phyloP scores from a whole-genome alignment of 1,284 basidiomycete species.

The Sporisorium iseilematis-ciliati region DNA sequence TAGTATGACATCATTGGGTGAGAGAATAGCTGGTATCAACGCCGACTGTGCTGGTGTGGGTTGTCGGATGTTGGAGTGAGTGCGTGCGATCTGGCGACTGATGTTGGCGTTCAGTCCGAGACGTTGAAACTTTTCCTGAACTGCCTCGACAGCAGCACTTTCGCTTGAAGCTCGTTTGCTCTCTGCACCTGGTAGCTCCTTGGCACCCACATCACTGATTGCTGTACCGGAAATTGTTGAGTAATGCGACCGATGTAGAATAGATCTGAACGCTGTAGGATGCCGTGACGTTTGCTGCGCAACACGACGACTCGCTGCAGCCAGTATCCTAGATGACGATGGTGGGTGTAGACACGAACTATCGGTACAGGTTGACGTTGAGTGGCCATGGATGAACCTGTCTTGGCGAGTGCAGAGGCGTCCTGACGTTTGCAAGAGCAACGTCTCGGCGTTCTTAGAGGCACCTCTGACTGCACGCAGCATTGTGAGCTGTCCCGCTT shows the following conservation, averaged over 20 bases:
- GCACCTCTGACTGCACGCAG: conserved; percentile 24
- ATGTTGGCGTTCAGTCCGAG: conserved; percentile 55
- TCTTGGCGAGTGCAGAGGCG: not conserved
- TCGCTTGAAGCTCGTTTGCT: not conserved
- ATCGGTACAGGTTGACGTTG: not conserved
- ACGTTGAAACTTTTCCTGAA: conserved; percentile 36
- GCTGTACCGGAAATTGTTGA: conserved; percentile 1
- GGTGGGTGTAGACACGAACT: not conserved
- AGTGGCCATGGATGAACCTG: not conserved
- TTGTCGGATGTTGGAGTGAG: conserved; percentile 55
- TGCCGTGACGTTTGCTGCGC: not conserved
- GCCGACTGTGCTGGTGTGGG: conserved; percentile 62
- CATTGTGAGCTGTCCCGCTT: conserved; percentile 12
- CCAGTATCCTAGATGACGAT: too few species aligned
- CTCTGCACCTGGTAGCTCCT: not conserved
- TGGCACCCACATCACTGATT: not conserved
- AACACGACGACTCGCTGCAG: not conserved
- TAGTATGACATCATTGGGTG: conserved; percentile 60
- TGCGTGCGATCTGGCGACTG: conserved; percentile 44
- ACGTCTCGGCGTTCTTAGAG: conserved; percentile 15
- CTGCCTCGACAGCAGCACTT: conserved; percentile 7
- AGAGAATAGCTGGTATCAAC: conserved; percentile 58
- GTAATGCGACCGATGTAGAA: not conserved
- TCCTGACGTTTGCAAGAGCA: conserved; percentile 4
- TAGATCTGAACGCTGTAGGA: not conserved